phyloP scores from a whole-genome alignment of 306 rosid genomes.

The Prinsepia uniflora region DNA sequence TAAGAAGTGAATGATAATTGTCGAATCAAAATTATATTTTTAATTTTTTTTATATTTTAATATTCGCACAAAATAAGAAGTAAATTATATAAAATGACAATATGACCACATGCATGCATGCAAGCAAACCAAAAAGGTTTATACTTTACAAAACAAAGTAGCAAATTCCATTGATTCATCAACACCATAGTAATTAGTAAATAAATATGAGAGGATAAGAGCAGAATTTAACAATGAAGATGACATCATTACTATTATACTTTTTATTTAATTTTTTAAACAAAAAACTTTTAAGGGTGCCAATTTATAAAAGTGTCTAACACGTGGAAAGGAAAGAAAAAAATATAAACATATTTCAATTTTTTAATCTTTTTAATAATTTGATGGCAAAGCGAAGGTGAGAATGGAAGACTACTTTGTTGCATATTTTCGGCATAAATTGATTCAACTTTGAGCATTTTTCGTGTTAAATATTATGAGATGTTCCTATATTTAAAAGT shows the following conservation, averaged over 20 bases:
- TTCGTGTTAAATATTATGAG: no score
- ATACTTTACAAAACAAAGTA: conserved; percentile 11
- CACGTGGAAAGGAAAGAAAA: neutral
- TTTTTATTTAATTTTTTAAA: conserved; percentile 11
- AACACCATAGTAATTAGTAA: conserved; percentile 22
- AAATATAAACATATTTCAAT: no score
- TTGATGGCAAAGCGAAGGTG: no score
- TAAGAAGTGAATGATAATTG: no score
- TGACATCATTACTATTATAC: conserved; percentile 33
- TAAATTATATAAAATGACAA: conserved; percentile 9
- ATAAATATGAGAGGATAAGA: conserved; percentile 29
- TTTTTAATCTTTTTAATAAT: no score
- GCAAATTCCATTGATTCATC: conserved; percentile 43
- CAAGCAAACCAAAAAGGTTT: conserved; percentile 7
- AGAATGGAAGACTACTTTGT: no score
- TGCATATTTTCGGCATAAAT: neutral
- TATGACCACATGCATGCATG: conserved; percentile 27
- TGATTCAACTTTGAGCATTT: neutral
- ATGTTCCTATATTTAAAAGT: no score
- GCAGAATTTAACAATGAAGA: conserved; percentile 20
- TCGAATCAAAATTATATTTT: no score
- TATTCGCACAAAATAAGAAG: neutral
- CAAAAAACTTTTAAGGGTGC: conserved; percentile 1
- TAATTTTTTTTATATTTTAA: neutral
- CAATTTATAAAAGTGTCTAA: neutral